Percentiles rank a stretch among this genome's conserved stretches.
Conservation (phyloP, 108 stramenopile genomes). For the Skeletonema marinoi region DNA sequence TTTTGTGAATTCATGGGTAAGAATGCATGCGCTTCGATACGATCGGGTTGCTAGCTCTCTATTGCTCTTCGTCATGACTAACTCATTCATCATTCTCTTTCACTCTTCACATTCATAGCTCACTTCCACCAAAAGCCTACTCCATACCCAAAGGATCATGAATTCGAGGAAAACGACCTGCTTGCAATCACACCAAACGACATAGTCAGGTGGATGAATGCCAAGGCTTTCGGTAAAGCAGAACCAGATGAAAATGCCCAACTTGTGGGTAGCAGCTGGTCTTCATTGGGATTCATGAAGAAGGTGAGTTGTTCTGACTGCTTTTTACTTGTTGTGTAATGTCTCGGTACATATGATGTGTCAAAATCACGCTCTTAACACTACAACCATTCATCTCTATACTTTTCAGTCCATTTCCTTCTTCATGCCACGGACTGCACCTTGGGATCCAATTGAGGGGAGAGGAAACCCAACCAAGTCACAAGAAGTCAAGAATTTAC, state of each 20-base stretch:
- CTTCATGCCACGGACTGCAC: not conserved
- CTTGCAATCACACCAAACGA: not conserved
- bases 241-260: not conserved
- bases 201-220: conserved; percentile 9
- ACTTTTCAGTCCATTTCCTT: not conserved
- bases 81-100: not conserved
- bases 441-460: conserved; percentile 5
- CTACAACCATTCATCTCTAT: not conserved
- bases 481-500: not conserved
- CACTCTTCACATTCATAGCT: not conserved
- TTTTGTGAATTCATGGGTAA: conserved; percentile 6
- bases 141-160: not conserved
- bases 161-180: not conserved
- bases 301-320: not conserved
- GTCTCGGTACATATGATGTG: not conserved
- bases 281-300: conserved; percentile 6
- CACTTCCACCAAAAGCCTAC: not conserved
- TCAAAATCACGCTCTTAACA: not conserved
- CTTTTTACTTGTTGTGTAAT: not conserved
- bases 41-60: not conserved
- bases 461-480: conserved; percentile 17
- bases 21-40: not conserved
- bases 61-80: not conserved
- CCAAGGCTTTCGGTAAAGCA: not conserved
- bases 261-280: not conserved